Conservation (phyloP, 306 rosid species). For the Cajanus cajan region DNA sequence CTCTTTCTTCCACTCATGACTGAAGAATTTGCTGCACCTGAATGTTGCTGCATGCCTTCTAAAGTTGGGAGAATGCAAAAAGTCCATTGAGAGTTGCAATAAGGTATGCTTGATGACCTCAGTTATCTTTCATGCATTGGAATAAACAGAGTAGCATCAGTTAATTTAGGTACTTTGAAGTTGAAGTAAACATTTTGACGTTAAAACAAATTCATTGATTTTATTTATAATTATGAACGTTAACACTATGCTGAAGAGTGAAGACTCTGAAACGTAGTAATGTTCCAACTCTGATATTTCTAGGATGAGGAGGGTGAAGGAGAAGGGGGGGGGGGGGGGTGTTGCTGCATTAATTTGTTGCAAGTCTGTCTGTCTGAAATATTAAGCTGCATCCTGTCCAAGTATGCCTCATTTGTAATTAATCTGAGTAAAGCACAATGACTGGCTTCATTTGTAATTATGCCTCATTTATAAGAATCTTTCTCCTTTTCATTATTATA, state of each 20-base stretch:
- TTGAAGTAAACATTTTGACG: neutral
- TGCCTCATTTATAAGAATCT: neutral
- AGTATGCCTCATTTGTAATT: neutral
- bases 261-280: neutral
- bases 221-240: neutral
- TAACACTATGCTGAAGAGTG: neutral
- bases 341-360: neutral
- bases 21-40: constrained; percentile 80
- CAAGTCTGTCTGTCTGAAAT: neutral
- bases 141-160: neutral
- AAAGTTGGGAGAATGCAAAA: constrained; percentile 84
- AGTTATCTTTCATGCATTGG: neutral
- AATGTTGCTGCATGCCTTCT: constrained; percentile 87
- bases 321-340: too few relatives aligned
- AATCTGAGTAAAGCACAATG: neutral
- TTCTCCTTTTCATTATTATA: neutral
- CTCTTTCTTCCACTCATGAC: constrained; percentile 20
- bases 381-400: neutral
- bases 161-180: neutral
- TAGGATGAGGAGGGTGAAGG: neutral
- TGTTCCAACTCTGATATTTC: neutral
- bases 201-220: constrained; percentile 2
- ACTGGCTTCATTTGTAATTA: neutral
- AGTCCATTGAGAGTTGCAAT: constrained; percentile 89
- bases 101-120: constrained; percentile 55